Conservation (phyloP, 2,329 filamentous ascomycete species). For the Passalora sequoiae region DNA sequence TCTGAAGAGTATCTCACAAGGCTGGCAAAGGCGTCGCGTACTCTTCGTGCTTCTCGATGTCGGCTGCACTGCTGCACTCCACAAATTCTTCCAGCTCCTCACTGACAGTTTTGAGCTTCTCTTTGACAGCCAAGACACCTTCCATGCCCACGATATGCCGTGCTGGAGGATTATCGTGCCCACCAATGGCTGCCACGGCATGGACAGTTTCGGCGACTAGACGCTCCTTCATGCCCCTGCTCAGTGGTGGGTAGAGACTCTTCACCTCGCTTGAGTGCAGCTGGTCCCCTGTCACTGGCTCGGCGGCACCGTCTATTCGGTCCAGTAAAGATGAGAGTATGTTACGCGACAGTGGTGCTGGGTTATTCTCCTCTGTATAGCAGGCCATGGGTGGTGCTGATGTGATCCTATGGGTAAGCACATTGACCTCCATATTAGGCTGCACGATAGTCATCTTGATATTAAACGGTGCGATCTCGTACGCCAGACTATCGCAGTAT, state of each 20-base stretch:
- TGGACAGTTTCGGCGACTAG: conserved; percentile 86
- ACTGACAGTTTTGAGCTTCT: conserved; percentile 93
- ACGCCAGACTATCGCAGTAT: conserved; percentile 89
- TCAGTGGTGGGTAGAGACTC: conserved; percentile 69
- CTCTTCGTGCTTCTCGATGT: conserved; percentile 49
- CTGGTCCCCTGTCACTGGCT: conserved; percentile 42
- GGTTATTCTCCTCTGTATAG: conserved; percentile 64
- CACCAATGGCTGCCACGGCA: conserved; percentile 84
- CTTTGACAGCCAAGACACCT: conserved; percentile 80
- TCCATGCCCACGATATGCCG: conserved; percentile 91
- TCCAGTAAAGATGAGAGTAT: conserved; percentile 78
- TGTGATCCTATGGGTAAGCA: conserved; percentile 79
- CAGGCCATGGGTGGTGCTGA: conserved; percentile 72
- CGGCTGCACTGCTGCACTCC: conserved; percentile 78
- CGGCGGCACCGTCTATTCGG: conserved; percentile 48
- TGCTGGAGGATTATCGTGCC: conserved; percentile 91
- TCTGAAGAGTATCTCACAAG: too few relatives aligned
- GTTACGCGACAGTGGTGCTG: conserved; percentile 74
- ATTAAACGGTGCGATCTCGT: conserved; percentile 93
- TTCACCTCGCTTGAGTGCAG: conserved; percentile 50
- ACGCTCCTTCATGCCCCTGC: conserved; percentile 61
- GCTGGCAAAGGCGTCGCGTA: conserved; percentile 9
- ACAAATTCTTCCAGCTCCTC: conserved; percentile 96
- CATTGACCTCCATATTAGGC: conserved; percentile 85
- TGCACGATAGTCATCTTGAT: conserved; percentile 94